Evolutionary conservation across 495 filamentous ascomycete species (phyloP).

Genomic region (Xylaria nigripes): DNA sequence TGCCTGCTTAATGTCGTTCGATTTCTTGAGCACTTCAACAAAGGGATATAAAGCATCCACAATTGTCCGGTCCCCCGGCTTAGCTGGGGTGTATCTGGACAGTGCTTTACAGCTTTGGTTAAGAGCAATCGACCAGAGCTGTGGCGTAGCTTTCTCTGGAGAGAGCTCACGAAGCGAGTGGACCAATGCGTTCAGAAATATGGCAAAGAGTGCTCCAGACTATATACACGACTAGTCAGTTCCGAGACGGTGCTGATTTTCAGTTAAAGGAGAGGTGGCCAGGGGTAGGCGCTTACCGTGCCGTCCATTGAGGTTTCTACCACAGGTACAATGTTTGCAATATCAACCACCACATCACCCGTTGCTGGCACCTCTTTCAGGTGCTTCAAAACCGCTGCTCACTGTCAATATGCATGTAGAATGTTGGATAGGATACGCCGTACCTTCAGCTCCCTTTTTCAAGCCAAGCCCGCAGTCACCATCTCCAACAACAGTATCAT

Average conservation of each 20-base stretch:
- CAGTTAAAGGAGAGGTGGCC: not conserved
- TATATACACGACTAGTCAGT: not conserved
- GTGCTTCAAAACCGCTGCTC: conserved; percentile 57
- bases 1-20: conserved; percentile 57
- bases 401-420: not conserved
- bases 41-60: conserved; percentile 89
- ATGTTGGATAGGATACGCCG: conserved; percentile 13
- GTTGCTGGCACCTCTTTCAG: conserved; percentile 48
- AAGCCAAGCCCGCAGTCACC: conserved; percentile 91
- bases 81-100: conserved; percentile 79
- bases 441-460: conserved; percentile 79
- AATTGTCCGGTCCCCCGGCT: conserved; percentile 80
- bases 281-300: conserved; percentile 35
- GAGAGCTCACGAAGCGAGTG: conserved; percentile 57
- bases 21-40: conserved; percentile 56
- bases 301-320: conserved; percentile 94
- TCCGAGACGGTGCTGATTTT: not conserved
- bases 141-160: conserved; percentile 36
- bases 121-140: conserved; percentile 70
- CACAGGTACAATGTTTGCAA: conserved; percentile 68
- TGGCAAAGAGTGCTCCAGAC: conserved; percentile 88
- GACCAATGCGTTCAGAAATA: conserved; percentile 87
- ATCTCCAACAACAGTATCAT: conserved; percentile 88
- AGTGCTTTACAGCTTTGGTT: conserved; percentile 61
- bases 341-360: conserved; percentile 61